Base-by-base conservation (phyloP, 2,329 filamentous ascomycete species). In the Exophiala sp. region DNA sequence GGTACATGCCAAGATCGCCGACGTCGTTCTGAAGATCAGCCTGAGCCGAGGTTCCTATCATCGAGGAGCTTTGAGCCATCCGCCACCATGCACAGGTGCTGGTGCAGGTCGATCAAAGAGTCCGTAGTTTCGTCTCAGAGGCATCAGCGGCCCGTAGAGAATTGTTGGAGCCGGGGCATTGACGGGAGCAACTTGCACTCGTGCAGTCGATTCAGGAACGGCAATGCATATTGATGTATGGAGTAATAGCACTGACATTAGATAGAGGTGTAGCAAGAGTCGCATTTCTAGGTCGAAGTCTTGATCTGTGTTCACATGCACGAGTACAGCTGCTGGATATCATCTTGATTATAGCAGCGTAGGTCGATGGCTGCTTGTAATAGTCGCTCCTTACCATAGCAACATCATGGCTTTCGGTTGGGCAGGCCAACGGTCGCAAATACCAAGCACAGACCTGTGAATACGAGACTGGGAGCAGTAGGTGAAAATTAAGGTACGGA, bases 31-130 rank as follows among this genome's bases (percentile, higher is more conserved):
- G 24, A 8, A 29, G 24, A 29, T 29, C 24, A 29, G 24, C 24
- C 24, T 29, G 24, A 29, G 24, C 24, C 24, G 24, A 29, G 24
- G 24, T 29, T 29, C 24, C 24, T 5, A 8, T 29, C 24, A 29
- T 29, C 7, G 24, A 34, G 29, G 21, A 33, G 21, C 11, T 18
- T 46, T 9, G 18, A 29, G 29, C 9, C 29, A 21, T 2, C 24
- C 24, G 38, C 40, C 41, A 18, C 24, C 10, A 9, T 34, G 20
- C 10, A 41, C 14, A 9, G 47, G 47, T 21, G n/a, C 36, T 18
- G 49, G 54, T 12, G 40, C 40, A 35, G 54, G 49, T 14, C 54
- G 54, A 39, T 56, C 49, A 39, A 56, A 56, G n/a, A 52, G 40
- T 32, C 54, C 49, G 33, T 52, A 52, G 21, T 52, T 56, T 32